Evolutionary conservation across 139 green algal genomes (phyloP).

Genomic region (Micractinium sp.): DNA sequence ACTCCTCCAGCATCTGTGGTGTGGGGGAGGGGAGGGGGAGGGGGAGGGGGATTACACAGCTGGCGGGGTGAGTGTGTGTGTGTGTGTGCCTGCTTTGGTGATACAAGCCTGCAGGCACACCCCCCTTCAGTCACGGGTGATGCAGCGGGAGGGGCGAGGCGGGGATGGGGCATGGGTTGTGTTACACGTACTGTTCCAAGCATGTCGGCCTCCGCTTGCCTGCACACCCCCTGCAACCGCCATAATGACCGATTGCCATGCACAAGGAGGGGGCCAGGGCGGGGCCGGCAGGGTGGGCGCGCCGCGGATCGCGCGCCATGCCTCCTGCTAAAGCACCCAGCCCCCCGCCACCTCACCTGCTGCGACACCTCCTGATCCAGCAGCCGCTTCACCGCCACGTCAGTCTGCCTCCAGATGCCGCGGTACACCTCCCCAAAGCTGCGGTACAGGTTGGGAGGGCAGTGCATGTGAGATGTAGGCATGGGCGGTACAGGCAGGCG

Average conservation of each 20-base stretch:
- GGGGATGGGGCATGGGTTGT: not conserved
- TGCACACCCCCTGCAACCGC: no score
- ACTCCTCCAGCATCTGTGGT: slow-evolving; percentile 46
- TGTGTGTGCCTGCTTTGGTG: not conserved
- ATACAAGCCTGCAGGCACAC: no score
- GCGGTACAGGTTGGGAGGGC: not conserved
- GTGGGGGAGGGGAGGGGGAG: not conserved
- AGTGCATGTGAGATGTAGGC: not conserved
- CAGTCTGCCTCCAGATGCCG: slow-evolving; percentile 81
- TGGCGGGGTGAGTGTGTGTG: not conserved
- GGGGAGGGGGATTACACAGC: no score
- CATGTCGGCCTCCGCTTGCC: no score
- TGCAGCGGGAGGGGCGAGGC: no score
- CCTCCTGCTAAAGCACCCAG: no score
- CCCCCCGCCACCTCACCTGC: slow-evolving; percentile 42
- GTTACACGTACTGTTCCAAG: no score
- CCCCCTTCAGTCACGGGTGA: no score
- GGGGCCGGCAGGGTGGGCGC: no score
- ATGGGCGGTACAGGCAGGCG: not conserved
- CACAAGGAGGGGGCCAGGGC: no score
- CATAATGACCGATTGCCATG: no score
- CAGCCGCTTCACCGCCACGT: slow-evolving; percentile 93
- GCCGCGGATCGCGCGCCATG: no score
- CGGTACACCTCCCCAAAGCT: slow-evolving; percentile 74
- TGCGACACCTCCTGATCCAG: slow-evolving; percentile 78